Conservation (phyloP, 2,329 filamentous ascomycete species). For the Microcyclospora pomicola region DNA sequence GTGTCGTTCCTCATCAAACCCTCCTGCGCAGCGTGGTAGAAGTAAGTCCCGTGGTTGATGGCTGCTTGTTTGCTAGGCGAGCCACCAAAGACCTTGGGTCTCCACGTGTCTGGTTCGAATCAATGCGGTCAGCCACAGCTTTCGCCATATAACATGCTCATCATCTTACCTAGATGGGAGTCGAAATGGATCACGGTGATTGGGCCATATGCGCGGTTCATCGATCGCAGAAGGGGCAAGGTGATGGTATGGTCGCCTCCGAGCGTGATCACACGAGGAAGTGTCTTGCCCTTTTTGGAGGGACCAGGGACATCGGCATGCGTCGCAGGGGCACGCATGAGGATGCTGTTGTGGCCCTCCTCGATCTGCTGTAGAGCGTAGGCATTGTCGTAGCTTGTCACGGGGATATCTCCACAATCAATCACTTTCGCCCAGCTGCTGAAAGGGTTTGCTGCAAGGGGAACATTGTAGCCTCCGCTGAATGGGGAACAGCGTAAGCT, state of each 20-base stretch:
- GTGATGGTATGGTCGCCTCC: conserved; percentile 50
- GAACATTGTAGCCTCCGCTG: conserved; percentile 79
- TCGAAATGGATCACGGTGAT: conserved; percentile 53
- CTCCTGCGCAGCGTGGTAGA: conserved; percentile 68
- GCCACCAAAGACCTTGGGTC: conserved; percentile 75
- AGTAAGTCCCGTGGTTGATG: conserved; percentile 79
- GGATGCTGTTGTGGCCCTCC: conserved; percentile 63
- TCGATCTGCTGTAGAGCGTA: conserved; percentile 77
- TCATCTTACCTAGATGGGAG: conserved; percentile 35
- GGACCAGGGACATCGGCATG: conserved; percentile 53
- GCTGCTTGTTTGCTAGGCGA: conserved; percentile 60
- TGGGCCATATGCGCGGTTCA: conserved; percentile 52
- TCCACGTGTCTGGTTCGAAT: conserved; percentile 42
- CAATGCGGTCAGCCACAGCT: background rate
- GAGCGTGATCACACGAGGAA: conserved; percentile 69
- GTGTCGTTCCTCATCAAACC: conserved; percentile 67
- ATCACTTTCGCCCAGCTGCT: conserved; percentile 66
- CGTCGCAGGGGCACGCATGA: conserved; percentile 57
- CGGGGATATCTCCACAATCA: conserved; percentile 41
- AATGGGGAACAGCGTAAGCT: conserved; percentile 38
- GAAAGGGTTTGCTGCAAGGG: conserved; percentile 66
- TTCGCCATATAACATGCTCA: conserved; percentile 12
- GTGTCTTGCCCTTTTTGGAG: conserved; percentile 57
- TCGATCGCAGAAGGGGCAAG: conserved; percentile 40
- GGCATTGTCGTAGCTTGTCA: conserved; percentile 55